Evolutionary conservation across 1,284 basidiomycete species (phyloP), one percentile per base, ranked within the genome.

Genomic region (Ceratobasidium sp.): DNA sequence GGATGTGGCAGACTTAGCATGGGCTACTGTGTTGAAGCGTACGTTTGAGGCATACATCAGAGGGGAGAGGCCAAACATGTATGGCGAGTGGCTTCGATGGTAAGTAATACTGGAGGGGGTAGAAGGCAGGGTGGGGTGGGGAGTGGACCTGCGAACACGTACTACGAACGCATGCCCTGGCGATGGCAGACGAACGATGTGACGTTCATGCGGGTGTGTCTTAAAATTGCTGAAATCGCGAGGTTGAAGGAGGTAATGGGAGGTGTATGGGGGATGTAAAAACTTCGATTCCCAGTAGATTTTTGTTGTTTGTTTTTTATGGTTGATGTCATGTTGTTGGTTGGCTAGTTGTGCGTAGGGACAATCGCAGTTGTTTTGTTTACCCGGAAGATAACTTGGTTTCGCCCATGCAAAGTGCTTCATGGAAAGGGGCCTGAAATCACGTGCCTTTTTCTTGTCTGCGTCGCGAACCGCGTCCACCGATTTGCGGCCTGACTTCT

Each of bases 31-130:
- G 41, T 81, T 97, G 75, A 98, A 98, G 83, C 85, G 95, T 78
- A 95, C 93, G 54, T 97, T 96, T 78, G 95, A 98, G 82, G 87
- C 89, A 35, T 97, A 93, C 81, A 79, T 97, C 72, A 87, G 95
- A 54, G 93, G 91, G 21, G 95, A 97, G 82, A 83, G 86, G 75
- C 94, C 95, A 16, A 96, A 95, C 80, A 92, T 95, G 91, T 97
- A 96, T 78, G 94, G 94, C 67, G 94, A 96, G 81, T 94, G 91
- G 82, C 76, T 84, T 59, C 75, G 80, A 61, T 84, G 83, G 83
- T 75, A 52, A 57, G 26, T n/a, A 18, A 38, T 57, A 23, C n/a
- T n/a, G n/a, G 21, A 11, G 9, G 11, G 26, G 49, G 11, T 9
- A 23, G 26, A 8, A 9, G 13, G 52, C 32, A 26, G 7, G 26